These are phyloP conservation scores for Calonectria crousiana DNA, from an alignment of 2,329 filamentous ascomycete species.

Conservation along the genomic window DNA sequence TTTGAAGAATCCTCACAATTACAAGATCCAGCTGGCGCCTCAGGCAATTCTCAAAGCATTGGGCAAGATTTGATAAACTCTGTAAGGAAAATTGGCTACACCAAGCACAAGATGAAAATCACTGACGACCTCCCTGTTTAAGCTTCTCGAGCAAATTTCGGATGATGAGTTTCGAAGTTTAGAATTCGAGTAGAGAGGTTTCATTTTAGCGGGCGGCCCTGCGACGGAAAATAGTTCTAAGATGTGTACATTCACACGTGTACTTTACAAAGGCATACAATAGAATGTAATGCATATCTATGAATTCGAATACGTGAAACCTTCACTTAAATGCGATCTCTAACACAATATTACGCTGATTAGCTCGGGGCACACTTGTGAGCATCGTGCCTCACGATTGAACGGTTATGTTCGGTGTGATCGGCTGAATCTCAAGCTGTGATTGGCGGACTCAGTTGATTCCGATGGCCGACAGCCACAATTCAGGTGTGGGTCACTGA, in stretches of 20 bases:
- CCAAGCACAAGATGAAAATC: no score
- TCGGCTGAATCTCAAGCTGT: background rate
- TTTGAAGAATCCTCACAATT: conserved; percentile 11
- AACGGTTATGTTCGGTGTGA: background rate
- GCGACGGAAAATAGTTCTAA: background rate
- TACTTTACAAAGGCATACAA: background rate
- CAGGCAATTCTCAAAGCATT: background rate
- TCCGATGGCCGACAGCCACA: conserved; percentile 3
- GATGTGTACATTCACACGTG: background rate
- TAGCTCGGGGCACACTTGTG: background rate
- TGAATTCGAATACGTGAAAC: background rate
- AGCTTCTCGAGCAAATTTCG: conserved; percentile 20
- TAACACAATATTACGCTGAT: background rate
- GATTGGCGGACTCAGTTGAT: conserved; percentile 22
- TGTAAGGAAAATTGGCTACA: background rate
- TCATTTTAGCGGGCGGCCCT: background rate
- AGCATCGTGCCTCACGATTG: background rate
- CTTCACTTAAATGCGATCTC: background rate
- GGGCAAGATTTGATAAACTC: conserved; percentile 18
- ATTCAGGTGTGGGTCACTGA: background rate
- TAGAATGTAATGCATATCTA: background rate
- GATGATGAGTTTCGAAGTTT: background rate
- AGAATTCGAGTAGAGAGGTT: background rate
- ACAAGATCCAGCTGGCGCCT: background rate
- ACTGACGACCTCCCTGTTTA: background rate